Evolutionary conservation across 306 rosid species (phyloP).

Genomic region (Carpinus fangiana): DNA sequence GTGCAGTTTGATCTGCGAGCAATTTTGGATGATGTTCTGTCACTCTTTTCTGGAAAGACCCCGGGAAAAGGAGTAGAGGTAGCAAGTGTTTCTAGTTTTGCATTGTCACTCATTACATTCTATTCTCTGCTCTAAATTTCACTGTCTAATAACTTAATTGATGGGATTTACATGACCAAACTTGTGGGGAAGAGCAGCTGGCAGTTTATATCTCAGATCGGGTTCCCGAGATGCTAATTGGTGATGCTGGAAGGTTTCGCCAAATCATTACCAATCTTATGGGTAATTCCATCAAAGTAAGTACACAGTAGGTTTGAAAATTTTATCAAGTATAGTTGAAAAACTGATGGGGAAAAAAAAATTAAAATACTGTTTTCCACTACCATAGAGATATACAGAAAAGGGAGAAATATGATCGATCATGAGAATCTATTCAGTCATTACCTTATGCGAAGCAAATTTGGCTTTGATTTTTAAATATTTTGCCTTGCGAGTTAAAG

Average conservation of each 20-base stretch:
- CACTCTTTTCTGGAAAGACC: conserved; percentile 91
- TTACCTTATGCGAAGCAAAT: neutral
- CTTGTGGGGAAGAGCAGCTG: conserved; percentile 53
- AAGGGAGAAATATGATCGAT: neutral
- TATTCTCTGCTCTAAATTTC: conserved; percentile 13
- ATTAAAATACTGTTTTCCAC: neutral
- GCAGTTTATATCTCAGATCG: conserved; percentile 79
- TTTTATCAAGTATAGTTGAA: neutral
- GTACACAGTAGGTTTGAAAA: conserved; percentile 15
- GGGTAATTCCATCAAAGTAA: conserved; percentile 87
- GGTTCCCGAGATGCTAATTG: conserved; percentile 77
- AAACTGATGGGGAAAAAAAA: neutral
- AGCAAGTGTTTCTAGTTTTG: conserved; percentile 30
- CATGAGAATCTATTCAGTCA: neutral
- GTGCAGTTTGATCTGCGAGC: conserved; percentile 73
- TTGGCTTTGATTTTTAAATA: neutral
- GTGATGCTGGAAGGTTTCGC: conserved; percentile 89
- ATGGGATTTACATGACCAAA: conserved; percentile 28
- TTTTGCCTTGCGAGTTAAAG: neutral
- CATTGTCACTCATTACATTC: neutral
- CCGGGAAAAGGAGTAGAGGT: conserved; percentile 97
- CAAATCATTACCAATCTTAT: conserved; percentile 86
- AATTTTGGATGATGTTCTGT: conserved; percentile 84
- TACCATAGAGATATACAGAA: neutral
- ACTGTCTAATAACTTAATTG: conserved; percentile 25